Evolutionary conservation across 306 rosid genomes (phyloP).

Genomic region (Myrica gale): DNA sequence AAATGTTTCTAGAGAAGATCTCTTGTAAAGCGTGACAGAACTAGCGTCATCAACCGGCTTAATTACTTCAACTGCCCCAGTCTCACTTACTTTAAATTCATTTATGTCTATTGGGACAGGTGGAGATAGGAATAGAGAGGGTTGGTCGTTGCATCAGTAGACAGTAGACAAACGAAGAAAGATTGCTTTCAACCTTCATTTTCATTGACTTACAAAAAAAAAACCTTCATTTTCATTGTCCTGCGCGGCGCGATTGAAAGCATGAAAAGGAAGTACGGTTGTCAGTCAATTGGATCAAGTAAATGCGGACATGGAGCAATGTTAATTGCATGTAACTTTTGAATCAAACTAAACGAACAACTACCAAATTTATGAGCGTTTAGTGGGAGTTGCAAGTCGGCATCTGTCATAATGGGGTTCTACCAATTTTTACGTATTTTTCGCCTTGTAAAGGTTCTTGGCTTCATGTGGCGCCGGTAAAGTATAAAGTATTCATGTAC

Average conservation of each 20-base stretch:
- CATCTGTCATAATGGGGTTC: slow-evolving; percentile 5
- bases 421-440: too few relatives aligned
- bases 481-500: too few relatives aligned
- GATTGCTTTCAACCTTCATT: not conserved
- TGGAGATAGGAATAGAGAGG: slow-evolving; percentile 15
- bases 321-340: not conserved
- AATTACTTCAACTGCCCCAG: slow-evolving; percentile 56
- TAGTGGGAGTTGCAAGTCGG: slow-evolving; percentile 34
- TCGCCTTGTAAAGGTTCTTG: not conserved
- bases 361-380: slow-evolving; percentile 45
- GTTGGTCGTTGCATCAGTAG: not conserved
- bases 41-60: slow-evolving; percentile 25
- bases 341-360: slow-evolving; percentile 39
- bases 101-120: slow-evolving; percentile 36
- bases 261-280: not conserved
- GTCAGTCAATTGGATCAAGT: not conserved
- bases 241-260: not conserved
- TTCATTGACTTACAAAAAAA: too few relatives aligned
- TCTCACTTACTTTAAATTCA: slow-evolving; percentile 27
- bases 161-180: not conserved
- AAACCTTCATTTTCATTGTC: not conserved
- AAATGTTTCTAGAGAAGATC: slow-evolving; percentile 7
- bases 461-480: too few relatives aligned
- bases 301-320: not conserved
- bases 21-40: slow-evolving; percentile 14